Evolutionary conservation across 352 stramenopile species (phyloP), one percentile per base, ranked within the genome.

Genomic region (Hyaloperonospora arabidopsidis): DNA sequence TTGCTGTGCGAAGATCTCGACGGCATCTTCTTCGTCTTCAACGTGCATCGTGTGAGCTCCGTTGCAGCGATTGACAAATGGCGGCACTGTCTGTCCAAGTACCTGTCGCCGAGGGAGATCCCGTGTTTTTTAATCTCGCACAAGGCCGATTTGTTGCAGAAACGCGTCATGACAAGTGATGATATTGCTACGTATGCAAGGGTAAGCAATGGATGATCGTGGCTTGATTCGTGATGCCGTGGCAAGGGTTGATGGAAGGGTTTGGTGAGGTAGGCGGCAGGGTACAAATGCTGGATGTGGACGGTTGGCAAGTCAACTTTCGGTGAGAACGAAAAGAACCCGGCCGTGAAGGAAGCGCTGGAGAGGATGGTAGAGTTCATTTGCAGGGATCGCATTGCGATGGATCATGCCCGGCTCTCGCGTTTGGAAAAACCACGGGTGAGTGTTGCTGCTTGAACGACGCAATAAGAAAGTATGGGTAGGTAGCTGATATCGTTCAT

Each of bases 11-110:
- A 91, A 10, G 71, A 79, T 13, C 71, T 93, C 29, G 83, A 91
- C 53, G 83, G 83, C 45, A 72, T 93, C 48, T 93, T 93, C 62
- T 89, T 89, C 38, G 83, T 91, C n/a, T 89, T 89, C 50, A 93
- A 93, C 55, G 79, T 93, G 34, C 80, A 93, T 54, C 78, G 83
- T 29, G 80, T 93, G 65, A 93, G 79, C 56, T 91, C 83, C 25
- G 89, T 93, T 55, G 80, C 80, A 0, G 80, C 83, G 8, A 64
- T 93, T 21, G 83, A 93, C 68, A 89, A 88, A 61, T 93, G 83
- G 83, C 79, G 79, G 19, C 69, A 89, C 54, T 70, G 56, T 53
- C 52, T 93, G 14, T 67, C 66, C 48, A 86, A 89, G 67, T 85
- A 78, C 61, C 54, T 87, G 14, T 91, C 83, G 5, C 72, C 83